Conservation (phyloP, 1,284 basidiomycete species). For the Anthracocystis walkeri region DNA sequence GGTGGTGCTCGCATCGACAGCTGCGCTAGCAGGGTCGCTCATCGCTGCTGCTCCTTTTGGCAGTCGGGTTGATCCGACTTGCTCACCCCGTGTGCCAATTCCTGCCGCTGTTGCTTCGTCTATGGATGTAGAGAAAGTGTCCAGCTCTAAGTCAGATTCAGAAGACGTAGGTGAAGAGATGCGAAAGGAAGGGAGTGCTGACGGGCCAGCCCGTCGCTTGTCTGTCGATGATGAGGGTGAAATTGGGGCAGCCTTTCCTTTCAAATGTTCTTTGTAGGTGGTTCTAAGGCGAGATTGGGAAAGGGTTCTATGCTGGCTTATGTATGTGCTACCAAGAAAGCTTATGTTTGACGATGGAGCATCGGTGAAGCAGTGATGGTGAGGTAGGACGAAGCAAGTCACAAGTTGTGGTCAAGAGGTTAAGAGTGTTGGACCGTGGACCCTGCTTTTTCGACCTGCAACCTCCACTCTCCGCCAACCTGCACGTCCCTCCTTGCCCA, state of each 20-base stretch:
- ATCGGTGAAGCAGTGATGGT: no score
- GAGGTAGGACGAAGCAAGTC: background rate
- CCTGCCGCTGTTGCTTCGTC: constrained; percentile 8
- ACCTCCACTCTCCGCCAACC: background rate
- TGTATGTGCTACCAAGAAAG: no score
- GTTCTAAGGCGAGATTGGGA: no score
- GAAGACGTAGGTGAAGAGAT: constrained; percentile 36
- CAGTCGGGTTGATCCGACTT: background rate
- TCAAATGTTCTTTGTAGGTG: background rate
- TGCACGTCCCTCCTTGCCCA: background rate
- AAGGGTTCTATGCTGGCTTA: no score
- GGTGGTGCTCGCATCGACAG: constrained; percentile 2
- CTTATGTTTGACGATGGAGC: no score
- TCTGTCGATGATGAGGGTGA: constrained; percentile 12
- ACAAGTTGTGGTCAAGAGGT: background rate
- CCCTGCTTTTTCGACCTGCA: background rate
- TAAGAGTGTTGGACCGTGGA: background rate
- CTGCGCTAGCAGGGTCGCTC: constrained; percentile 26
- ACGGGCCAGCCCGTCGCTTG: constrained; percentile 27
- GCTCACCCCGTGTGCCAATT: background rate
- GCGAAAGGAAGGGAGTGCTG: constrained; percentile 36
- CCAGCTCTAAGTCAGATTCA: constrained; percentile 30
- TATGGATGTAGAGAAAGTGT: constrained; percentile 27
- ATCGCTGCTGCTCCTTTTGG: constrained; percentile 7
- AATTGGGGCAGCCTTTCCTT: constrained; percentile 11